Conservation (phyloP, 768 basidiomycete species). For the Tylopilus sp. region DNA sequence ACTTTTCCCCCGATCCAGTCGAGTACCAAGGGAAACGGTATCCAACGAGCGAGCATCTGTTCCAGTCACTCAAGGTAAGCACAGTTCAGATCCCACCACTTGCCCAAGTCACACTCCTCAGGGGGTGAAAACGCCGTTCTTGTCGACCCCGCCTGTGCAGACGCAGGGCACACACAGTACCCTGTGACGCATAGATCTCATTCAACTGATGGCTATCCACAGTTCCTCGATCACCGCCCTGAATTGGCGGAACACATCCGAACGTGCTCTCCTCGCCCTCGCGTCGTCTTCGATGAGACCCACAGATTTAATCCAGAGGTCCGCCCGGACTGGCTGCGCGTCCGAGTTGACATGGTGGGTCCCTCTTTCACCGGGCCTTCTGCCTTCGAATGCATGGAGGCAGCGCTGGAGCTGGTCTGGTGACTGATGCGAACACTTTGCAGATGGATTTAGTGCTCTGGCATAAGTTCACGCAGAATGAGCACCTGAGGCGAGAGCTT, state of each 20-base stretch:
- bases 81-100: neutral
- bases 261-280: conserved; percentile 31
- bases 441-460: conserved; percentile 40
- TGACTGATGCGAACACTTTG: conserved; percentile 4
- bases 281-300: conserved; percentile 33
- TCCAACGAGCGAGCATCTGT: conserved; percentile 47
- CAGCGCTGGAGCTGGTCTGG: conserved; percentile 1
- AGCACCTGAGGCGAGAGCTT: conserved; percentile 32
- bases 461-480: conserved; percentile 41
- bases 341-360: conserved; percentile 32
- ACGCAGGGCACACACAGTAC: conserved; percentile 2
- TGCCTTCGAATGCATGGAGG: conserved; percentile 14
- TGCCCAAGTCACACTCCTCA: neutral
- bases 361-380: neutral
- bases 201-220: conserved; percentile 2
- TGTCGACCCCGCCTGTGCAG: conserved; percentile 1
- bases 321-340: conserved; percentile 32
- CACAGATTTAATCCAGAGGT: conserved; percentile 36
- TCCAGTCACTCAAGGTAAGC: conserved; percentile 43
- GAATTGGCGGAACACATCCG: conserved; percentile 35
- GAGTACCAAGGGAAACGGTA: conserved; percentile 37
- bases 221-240: conserved; percentile 35
- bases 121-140: neutral
- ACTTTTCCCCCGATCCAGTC: conserved; percentile 42
- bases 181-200: conserved; percentile 19